Evolutionary conservation across 306 rosid species (phyloP).

Genomic region (Mucuna pruriens): DNA sequence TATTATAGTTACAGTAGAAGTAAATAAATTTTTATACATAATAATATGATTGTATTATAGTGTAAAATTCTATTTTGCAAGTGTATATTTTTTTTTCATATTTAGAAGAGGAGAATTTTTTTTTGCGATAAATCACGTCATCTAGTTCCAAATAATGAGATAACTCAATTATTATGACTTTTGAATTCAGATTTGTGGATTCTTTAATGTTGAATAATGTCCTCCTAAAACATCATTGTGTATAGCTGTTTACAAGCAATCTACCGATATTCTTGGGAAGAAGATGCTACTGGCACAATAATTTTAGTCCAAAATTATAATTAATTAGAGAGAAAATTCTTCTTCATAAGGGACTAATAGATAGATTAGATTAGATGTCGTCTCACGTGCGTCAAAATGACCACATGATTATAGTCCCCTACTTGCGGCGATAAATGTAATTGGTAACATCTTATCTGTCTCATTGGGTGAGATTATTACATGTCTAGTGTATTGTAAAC

Average conservation of each 20-base stretch:
- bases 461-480: background rate
- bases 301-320: background rate
- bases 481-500: background rate
- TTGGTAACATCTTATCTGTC: background rate
- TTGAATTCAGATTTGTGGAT: background rate
- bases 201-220: background rate
- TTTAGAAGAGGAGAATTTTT: background rate
- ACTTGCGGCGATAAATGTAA: background rate
- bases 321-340: background rate
- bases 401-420: background rate
- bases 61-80: too few species aligned
- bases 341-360: background rate
- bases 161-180: background rate
- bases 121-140: background rate
- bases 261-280: background rate
- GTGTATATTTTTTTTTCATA: too few species aligned
- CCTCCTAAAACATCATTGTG: background rate
- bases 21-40: too few species aligned
- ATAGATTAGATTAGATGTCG: background rate
- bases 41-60: too few species aligned
- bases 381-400: constrained; percentile 37
- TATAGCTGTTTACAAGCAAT: background rate
- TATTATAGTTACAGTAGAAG: too few species aligned
- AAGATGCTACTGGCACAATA: background rate
- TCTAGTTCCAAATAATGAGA: background rate